A percentile compares a stretch with the other conserved stretches of the same genome.
Conservation (phyloP, 2,329 filamentous ascomycete genomes). For the Calonectria hongkongensis region DNA sequence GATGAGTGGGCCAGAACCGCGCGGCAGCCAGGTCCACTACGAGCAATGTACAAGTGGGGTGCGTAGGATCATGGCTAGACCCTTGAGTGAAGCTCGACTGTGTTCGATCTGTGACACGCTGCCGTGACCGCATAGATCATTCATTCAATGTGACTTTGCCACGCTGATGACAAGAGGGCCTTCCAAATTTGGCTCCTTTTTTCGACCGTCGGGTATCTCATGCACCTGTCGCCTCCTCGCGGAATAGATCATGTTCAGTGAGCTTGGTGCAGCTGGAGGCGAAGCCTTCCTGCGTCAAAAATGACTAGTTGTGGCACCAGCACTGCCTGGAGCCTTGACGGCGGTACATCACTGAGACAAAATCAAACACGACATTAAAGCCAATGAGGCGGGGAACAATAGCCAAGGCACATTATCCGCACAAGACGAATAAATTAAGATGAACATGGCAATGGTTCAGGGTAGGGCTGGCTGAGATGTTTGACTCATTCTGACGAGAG, state of each 20-base stretch:
- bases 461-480: constrained; percentile 34
- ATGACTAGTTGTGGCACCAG: not conserved
- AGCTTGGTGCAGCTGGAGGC: not conserved
- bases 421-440: constrained; percentile 23
- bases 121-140: constrained; percentile 22
- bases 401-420: not conserved
- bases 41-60: constrained; percentile 22
- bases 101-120: constrained; percentile 16
- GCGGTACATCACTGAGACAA: constrained; percentile 26
- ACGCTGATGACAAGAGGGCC: not conserved
- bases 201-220: not conserved
- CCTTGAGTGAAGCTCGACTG: constrained; percentile 15
- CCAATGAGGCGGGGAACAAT: constrained; percentile 8
- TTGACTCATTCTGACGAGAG: constrained; percentile 39
- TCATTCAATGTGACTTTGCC: constrained; percentile 10
- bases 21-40: constrained; percentile 22
- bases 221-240: not conserved
- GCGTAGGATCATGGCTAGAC: constrained; percentile 16
- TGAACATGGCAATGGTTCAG: constrained; percentile 32
- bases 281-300: constrained; percentile 5
- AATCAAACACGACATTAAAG: not conserved
- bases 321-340: constrained; percentile 6
- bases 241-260: not conserved
- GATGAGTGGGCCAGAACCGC: constrained; percentile 33
- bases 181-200: not conserved